A percentile compares a stretch with the other conserved stretches of the same genome.
Conservation (phyloP, 345 rosid genomes). For the Arabis hirsuta region DNA sequence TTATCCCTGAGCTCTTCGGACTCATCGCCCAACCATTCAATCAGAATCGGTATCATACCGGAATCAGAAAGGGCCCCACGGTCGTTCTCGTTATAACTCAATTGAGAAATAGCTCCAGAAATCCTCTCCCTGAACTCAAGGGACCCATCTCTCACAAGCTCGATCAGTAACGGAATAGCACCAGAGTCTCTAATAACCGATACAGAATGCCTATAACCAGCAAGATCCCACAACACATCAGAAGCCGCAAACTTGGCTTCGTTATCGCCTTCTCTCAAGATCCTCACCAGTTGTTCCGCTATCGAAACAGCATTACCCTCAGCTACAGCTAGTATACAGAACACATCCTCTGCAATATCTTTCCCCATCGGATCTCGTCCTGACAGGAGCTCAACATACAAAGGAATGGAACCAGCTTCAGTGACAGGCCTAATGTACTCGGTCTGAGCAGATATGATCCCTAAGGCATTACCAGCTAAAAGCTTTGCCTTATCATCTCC, state of each 20-base stretch:
- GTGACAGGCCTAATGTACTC: conserved; percentile 54
- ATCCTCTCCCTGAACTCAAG: conserved; percentile 55
- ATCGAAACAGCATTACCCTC: conserved; percentile 59
- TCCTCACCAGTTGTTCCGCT: conserved; percentile 58
- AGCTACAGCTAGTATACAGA: conserved; percentile 58
- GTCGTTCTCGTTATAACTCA: conserved; percentile 53
- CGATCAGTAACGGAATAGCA: conserved; percentile 55
- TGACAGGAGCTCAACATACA: conserved; percentile 64
- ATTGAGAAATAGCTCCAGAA: conserved; percentile 55
- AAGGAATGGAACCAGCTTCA: conserved; percentile 63
- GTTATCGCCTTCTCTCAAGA: conserved; percentile 60
- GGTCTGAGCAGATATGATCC: conserved; percentile 56
- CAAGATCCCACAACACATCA: conserved; percentile 65
- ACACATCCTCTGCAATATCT: conserved; percentile 69
- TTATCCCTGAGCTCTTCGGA: conserved; percentile 58
- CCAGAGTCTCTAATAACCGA: conserved; percentile 60
- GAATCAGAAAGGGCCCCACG: conserved; percentile 54
- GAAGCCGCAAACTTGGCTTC: conserved; percentile 59
- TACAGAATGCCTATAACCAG: conserved; percentile 55
- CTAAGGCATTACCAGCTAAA: conserved; percentile 64
- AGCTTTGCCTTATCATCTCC: conserved; percentile 55
- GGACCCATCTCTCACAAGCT: conserved; percentile 51
- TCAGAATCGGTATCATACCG: conserved; percentile 49
- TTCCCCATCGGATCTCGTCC: conserved; percentile 53
- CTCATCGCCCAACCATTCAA: conserved; percentile 51